Percentiles rank a stretch among this genome's conserved stretches.
Evolutionary conservation across 306 rosid species (phyloP).

Genomic region (Cicer bijugum): DNA sequence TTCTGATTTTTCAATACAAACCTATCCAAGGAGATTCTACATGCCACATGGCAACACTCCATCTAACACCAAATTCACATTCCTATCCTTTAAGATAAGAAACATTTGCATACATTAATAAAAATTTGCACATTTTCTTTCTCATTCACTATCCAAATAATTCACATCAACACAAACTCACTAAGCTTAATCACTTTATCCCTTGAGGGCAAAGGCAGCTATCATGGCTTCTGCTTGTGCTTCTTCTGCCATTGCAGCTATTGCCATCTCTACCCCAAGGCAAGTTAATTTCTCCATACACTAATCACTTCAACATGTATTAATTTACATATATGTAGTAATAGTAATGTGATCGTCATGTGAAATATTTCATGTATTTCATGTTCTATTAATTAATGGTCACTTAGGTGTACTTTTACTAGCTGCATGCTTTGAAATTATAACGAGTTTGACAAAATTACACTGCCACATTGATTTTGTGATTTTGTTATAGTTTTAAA

Average conservation of each 20-base stretch:
- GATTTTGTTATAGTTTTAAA: no score
- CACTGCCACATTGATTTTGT: no score
- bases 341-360: not conserved
- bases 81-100: constrained; percentile 50
- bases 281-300: constrained; percentile 28
- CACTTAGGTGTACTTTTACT: no score
- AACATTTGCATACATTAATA: constrained; percentile 38
- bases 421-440: no score
- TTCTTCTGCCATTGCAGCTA: constrained; percentile 52
- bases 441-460: no score
- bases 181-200: constrained; percentile 6
- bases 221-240: constrained; percentile 50
- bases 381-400: no score
- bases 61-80: constrained; percentile 31
- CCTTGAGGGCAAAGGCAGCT: not conserved
- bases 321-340: not conserved
- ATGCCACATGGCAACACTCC: constrained; percentile 45
- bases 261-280: constrained; percentile 53
- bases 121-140: constrained; percentile 29
- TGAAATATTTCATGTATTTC: not conserved
- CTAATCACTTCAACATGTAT: not conserved
- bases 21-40: constrained; percentile 48
- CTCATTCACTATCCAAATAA: constrained; percentile 8
- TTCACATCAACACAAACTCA: constrained; percentile 29
- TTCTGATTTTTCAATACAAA: constrained; percentile 42